phyloP scores from a whole-genome alignment of 371 early-diverging fungal genomes.

The Apophysomyces elegans region DNA sequence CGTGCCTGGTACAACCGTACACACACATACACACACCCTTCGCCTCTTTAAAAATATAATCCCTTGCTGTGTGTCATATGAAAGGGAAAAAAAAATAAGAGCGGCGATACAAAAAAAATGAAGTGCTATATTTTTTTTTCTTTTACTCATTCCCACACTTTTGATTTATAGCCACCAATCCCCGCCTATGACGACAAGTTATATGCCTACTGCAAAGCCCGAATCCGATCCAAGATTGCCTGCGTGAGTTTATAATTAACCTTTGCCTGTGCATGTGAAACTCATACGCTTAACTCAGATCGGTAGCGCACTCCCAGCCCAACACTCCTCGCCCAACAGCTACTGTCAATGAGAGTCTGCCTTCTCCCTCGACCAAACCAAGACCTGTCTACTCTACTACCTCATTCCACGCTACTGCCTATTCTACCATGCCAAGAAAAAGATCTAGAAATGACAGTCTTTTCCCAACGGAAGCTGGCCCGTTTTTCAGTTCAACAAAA shows the following conservation, averaged over 20 bases:
- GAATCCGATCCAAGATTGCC: conserved; percentile 47
- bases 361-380: conserved; percentile 28
- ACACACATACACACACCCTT: conserved; percentile 5
- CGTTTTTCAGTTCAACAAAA: conserved; percentile 59
- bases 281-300: conserved; percentile 23
- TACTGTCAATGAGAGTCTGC: conserved; percentile 17
- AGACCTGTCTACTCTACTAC: conserved; percentile 30
- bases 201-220: conserved; percentile 30
- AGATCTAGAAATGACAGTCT: conserved; percentile 36
- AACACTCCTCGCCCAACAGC: conserved; percentile 49
- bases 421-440: conserved; percentile 37
- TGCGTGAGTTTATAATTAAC: conserved; percentile 33
- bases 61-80: conserved; percentile 12
- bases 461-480: conserved; percentile 36
- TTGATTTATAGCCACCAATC: conserved; percentile 28
- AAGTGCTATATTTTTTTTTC: conserved; percentile 4
- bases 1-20: conserved; percentile 18
- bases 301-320: conserved; percentile 53
- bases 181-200: conserved; percentile 29
- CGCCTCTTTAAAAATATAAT: not conserved
- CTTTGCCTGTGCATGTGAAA: conserved; percentile 12
- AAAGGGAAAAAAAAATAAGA: conserved; percentile 9
- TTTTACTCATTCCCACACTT: conserved; percentile 1
- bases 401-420: conserved; percentile 37
- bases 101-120: not conserved